Base-by-base conservation (phyloP, 495 filamentous ascomycete species). In the Annulohypoxylon maeteangense region DNA sequence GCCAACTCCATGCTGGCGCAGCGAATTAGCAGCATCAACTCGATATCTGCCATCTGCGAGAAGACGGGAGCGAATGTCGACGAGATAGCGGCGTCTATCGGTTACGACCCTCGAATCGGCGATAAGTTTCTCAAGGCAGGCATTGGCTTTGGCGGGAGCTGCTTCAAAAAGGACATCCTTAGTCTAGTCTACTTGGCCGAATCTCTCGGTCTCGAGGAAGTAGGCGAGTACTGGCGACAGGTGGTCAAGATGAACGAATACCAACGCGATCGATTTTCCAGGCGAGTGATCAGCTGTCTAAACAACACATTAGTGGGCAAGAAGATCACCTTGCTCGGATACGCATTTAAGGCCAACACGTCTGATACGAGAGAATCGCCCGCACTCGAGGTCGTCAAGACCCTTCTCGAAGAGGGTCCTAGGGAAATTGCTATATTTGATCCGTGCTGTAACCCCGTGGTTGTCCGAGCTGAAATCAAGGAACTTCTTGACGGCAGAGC, bases 1-100 rank as follows among this genome's bases (percentile, higher is more conserved):
- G 91, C 92, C 16, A 95, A 95, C 72, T 89, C 92, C 4, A 88
- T 95, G 84, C 81, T 95, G 16, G 92, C 92, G 0, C 92, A 95
- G 75, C 86, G 92, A 23, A 93, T 95, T 71, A 93, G 90, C 78
- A 93, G 89, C 78, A 90, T 94, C 74, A 95, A 96, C 78, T 88
- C 91, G 7, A 87, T 95, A 55, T 91, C 87, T 40, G 90, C 91
- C 12, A 91, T 93, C 62, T 95, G 92, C 76, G 92, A 95, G 77
- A 86, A 84, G 44, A 90, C 90, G 2, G 92, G 92, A 20, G 92
- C 92, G 2, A 88, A 93, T 51, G 84, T 95, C 16, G 86, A 91
- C 60, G 91, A 94, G 70, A 86, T 95, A 7, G 85, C 89, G 42
- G 80, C 87, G 31, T 87, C 89, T n/a, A 84, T 91, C 53, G 92